A percentile compares a stretch with the other conserved stretches of the same genome.
These are phyloP conservation scores for Fraxinus platypoda DNA, from an alignment of 305 asterid species.

Conservation along the genomic window DNA sequence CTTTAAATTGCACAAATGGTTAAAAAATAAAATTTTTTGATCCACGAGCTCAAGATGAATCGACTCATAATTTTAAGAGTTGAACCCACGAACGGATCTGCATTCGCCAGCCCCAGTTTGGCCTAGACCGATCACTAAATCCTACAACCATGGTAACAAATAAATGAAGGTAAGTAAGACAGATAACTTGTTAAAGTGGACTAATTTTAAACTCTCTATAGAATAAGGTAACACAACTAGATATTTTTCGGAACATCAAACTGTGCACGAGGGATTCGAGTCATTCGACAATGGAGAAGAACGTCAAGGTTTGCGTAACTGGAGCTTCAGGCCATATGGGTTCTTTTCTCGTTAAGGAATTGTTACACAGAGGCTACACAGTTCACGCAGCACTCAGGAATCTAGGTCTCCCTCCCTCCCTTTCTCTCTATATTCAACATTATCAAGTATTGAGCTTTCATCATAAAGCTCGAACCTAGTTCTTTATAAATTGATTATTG, in stretches of 20 bases:
- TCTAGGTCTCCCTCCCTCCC: constrained; percentile 25
- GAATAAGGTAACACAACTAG: too few relatives aligned
- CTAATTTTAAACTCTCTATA: too few relatives aligned
- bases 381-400: constrained; percentile 70
- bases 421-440: neutral
- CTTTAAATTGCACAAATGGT: too few relatives aligned
- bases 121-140: too few relatives aligned
- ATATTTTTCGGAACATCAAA: neutral
- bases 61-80: neutral
- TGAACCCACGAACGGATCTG: neutral
- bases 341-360: constrained; percentile 53
- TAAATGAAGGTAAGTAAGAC: too few relatives aligned
- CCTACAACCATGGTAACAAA: too few relatives aligned
- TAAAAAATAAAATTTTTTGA: too few relatives aligned
- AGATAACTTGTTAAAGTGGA: too few relatives aligned
- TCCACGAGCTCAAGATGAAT: neutral
- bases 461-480: neutral
- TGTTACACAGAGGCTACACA: constrained; percentile 45
- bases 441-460: neutral
- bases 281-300: constrained; percentile 18
- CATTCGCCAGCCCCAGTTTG: neutral
- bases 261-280: neutral
- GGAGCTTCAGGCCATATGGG: constrained; percentile 72
- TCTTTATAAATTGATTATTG: neutral
- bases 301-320: constrained; percentile 57